Evolutionary conservation across 129 eudicot species (phyloP), one percentile per base, ranked within the genome.

Genomic region (Glebionis coronaria): DNA sequence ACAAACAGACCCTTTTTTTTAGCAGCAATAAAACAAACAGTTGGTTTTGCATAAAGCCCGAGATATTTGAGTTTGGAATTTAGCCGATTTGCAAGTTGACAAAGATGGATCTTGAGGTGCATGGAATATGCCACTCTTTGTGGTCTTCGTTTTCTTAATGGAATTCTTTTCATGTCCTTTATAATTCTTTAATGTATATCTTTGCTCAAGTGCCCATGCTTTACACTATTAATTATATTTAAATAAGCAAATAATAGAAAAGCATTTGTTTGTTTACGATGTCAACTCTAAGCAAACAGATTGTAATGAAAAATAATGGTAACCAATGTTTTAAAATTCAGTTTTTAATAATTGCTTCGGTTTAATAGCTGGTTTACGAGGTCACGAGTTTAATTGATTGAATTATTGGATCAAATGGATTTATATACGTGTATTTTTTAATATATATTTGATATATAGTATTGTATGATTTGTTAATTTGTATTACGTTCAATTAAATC

Each of bases 141-240:
- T 63, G 77, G 70, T 63, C 21, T 63, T 5, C 3, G 47, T 72
- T 40, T 52, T 72, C 70, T 72, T 72, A 72, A 72, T 72, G 46
- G 55, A 31, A 31, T 31, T 31, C 38, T 31, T 31, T 31, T 31
- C 38, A 5, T 5, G 42, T 44, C 15, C 0, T 44, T 27, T 58
- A n/a, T 57, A 58, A 44, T 70, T 70, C 61, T 25, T 1, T 70
- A 44, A 70, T 56, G 13, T 44, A 31, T 44, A 58, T 56, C 74
- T 31, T 31, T 4, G 8, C 38, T 8, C 23, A 9, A 60, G 40
- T n/a, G 52, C 28, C 63, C 63, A 72, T 40, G 70, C 61, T 72
- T 63, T 63, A 38, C 52, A 9, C 23, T 51, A n/a, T n/a, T n/a
- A n/a, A 52, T 45, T 51, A 0, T 52, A 63, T 61, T 61, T 13